These are phyloP conservation scores for Coemansia sp. DNA, from an alignment of 192 early-diverging fungal species.

Conservation along the genomic window DNA sequence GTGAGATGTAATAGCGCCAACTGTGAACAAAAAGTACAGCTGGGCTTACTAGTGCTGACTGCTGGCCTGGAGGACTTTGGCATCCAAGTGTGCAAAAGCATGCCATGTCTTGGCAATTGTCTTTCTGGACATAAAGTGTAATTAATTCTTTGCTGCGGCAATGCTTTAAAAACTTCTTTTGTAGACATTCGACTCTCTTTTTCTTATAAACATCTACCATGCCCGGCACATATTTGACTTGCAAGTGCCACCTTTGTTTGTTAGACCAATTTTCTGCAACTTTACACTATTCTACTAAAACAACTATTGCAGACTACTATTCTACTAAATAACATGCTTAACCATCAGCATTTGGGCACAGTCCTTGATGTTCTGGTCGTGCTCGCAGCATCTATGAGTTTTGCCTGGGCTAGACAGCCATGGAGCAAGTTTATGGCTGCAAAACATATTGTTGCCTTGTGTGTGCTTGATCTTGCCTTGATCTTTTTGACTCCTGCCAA, in stretches of 20 bases:
- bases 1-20: not conserved
- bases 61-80: not conserved
- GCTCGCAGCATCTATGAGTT: not conserved
- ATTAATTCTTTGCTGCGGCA: too few species aligned
- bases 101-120: too few species aligned
- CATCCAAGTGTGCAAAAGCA: not conserved
- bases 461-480: not conserved
- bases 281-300: not conserved
- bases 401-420: not conserved
- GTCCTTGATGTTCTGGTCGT: not conserved
- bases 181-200: too few species aligned
- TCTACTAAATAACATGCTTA: not conserved
- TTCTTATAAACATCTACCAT: too few species aligned
- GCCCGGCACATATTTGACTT: too few species aligned
- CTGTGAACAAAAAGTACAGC: not conserved
- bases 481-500: not conserved
- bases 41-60: not conserved
- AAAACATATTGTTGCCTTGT: not conserved
- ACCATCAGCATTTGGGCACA: not conserved
- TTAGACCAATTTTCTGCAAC: not conserved
- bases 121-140: too few species aligned
- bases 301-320: not conserved
- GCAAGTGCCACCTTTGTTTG: not conserved
- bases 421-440: not conserved
- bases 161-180: too few species aligned